Evolutionary conservation across 2,329 filamentous ascomycete genomes (phyloP).

Genomic region (Thermoascus crustaceus): DNA sequence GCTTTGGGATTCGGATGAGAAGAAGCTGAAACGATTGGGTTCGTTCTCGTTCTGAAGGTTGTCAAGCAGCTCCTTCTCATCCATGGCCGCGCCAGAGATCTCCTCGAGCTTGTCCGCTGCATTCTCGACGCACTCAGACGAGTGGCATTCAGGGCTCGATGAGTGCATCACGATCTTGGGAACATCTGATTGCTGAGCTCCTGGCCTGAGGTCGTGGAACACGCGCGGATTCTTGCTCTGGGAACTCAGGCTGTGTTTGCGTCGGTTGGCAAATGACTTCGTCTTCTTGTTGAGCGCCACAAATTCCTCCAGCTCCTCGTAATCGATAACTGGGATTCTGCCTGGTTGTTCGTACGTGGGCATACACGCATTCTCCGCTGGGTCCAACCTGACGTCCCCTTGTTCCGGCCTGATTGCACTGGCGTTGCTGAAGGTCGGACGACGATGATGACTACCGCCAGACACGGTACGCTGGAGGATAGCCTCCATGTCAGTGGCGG

Average conservation of each 20-base stretch:
- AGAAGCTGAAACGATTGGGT: constrained; percentile 86
- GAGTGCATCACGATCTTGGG: constrained; percentile 27
- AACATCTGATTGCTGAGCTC: constrained; percentile 26
- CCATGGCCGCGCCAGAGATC: constrained; percentile 15
- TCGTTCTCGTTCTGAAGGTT: constrained; percentile 44
- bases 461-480: constrained; percentile 65
- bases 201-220: constrained; percentile 55
- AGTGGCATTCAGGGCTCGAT: constrained; percentile 17
- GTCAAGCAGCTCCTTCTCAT: constrained; percentile 27
- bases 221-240: constrained; percentile 44
- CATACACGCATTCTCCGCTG: constrained; percentile 68
- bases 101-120: constrained; percentile 28
- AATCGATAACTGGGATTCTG: constrained; percentile 76
- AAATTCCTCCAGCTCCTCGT: constrained; percentile 89
- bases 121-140: constrained; percentile 22
- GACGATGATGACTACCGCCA: constrained; percentile 54
- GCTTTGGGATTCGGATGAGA: constrained; percentile 88
- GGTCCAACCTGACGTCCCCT: constrained; percentile 26
- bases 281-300: constrained; percentile 55
- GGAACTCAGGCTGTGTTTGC: constrained; percentile 42
- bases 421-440: constrained; percentile 52
- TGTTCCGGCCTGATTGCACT: constrained; percentile 46
- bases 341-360: constrained; percentile 69
- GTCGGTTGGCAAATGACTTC: constrained; percentile 29
- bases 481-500: constrained; percentile 47